A percentile compares a stretch with the other conserved stretches of the same genome.
Evolutionary conservation across 257 asterid genomes (phyloP).

Genomic region (Echium plantagineum): DNA sequence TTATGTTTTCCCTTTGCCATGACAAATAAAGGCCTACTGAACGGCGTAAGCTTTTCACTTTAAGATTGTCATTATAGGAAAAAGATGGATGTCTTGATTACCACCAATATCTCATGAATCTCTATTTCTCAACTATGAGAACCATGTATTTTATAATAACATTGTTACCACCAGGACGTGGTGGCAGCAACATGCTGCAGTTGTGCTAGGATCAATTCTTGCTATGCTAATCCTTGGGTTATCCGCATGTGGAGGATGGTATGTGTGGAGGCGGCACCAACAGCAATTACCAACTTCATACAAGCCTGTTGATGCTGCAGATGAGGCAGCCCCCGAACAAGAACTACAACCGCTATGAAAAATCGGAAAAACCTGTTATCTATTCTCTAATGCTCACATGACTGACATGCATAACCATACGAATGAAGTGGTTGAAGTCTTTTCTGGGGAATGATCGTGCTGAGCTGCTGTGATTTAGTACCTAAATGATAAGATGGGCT

Average conservation of each 20-base stretch:
- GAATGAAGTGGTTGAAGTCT: neutral
- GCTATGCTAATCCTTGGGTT: constrained; percentile 35
- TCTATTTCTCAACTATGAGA: no score
- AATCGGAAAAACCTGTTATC: neutral
- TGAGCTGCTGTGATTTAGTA: neutral
- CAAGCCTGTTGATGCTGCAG: constrained; percentile 62
- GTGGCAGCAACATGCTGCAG: constrained; percentile 40
- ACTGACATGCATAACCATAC: neutral
- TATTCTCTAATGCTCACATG: neutral
- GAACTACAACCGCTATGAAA: constrained; percentile 84
- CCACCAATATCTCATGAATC: no score
- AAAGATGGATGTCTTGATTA: no score
- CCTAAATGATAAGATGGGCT: neutral
- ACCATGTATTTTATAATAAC: no score
- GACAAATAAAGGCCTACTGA: no score
- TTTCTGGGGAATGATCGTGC: neutral
- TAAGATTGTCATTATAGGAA: no score
- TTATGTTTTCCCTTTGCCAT: no score
- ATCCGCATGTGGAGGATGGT: constrained; percentile 52
- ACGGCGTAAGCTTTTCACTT: no score
- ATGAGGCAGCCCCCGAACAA: constrained; percentile 47
- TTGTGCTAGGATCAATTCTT: constrained; percentile 21
- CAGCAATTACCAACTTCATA: constrained; percentile 33
- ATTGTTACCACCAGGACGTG: constrained; percentile 63
- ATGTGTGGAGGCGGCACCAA: constrained; percentile 42